These are phyloP conservation scores for Fusarium pseudonygamai DNA, from an alignment of 2,329 filamentous ascomycete genomes.

Conservation along the genomic window DNA sequence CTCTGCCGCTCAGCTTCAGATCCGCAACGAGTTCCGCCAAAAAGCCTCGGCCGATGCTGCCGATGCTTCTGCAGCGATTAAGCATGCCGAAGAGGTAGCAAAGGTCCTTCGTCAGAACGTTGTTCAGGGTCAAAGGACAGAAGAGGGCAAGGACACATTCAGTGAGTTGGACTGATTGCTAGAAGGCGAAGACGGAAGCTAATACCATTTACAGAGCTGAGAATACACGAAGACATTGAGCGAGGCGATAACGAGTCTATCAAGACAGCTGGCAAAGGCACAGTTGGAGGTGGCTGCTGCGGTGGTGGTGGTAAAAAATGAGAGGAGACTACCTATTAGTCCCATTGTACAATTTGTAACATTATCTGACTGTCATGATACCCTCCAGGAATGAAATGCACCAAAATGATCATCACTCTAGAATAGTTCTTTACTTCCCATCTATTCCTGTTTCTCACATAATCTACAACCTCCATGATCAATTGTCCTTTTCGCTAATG, in stretches of 20 bases:
- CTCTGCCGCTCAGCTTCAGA: conserved; percentile 74
- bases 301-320: conserved; percentile 48
- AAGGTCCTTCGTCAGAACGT: conserved; percentile 83
- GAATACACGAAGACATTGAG: conserved; percentile 92
- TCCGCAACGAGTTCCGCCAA: conserved; percentile 76
- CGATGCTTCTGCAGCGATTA: conserved; percentile 70
- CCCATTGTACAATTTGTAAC: conserved; percentile 45
- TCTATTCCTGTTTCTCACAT: conserved; percentile 18
- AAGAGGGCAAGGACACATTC: conserved; percentile 58
- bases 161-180: conserved; percentile 52
- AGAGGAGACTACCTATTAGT: conserved; percentile 22
- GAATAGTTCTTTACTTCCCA: conserved; percentile 9
- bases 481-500: conserved; percentile 32
- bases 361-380: conserved; percentile 45
- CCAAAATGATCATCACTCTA: conserved; percentile 32
- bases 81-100: conserved; percentile 85
- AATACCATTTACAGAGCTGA: conserved; percentile 69
- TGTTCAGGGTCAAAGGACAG: conserved; percentile 77
- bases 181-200: not conserved
- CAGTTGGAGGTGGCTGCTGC: conserved; percentile 39
- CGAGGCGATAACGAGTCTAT: conserved; percentile 92
- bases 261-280: conserved; percentile 65
- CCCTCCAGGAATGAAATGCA: conserved; percentile 42
- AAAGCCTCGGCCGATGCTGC: conserved; percentile 68
- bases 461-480: conserved; percentile 16